Evolutionary conservation across 192 early-diverging fungal genomes (phyloP).

Genomic region (Coemansia sp.): DNA sequence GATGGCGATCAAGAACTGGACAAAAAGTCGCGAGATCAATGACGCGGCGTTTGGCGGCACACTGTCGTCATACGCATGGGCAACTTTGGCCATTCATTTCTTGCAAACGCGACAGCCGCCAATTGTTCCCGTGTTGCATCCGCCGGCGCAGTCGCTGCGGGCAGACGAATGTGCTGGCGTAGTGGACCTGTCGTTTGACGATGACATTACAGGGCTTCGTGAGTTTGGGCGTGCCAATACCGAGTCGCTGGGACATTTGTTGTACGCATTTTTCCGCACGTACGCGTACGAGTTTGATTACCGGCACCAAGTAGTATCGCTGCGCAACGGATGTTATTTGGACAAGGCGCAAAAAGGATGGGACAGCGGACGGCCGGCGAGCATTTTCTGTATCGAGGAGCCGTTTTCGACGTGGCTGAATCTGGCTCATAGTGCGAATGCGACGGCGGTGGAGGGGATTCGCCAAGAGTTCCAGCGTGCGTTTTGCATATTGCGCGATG

Average conservation of each 20-base stretch:
- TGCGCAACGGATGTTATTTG: constrained; percentile 76
- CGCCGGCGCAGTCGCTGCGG: constrained; percentile 25
- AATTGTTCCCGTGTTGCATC: constrained; percentile 84
- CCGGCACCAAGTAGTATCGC: constrained; percentile 72
- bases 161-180: constrained; percentile 15
- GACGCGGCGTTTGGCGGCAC: constrained; percentile 94
- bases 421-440: constrained; percentile 87
- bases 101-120: constrained; percentile 87
- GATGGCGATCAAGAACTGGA: constrained; percentile 95
- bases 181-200: constrained; percentile 74
- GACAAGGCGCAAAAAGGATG: constrained; percentile 85
- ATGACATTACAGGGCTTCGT: constrained; percentile 63
- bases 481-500: constrained; percentile 58
- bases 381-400: constrained; percentile 88
- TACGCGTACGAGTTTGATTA: constrained; percentile 87
- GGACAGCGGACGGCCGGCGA: constrained; percentile 66
- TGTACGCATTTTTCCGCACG: constrained; percentile 83
- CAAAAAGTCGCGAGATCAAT: constrained; percentile 79
- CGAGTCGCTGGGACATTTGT: constrained; percentile 73
- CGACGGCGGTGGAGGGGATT: constrained; percentile 72
- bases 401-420: constrained; percentile 88
- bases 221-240: constrained; percentile 70
- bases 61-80: constrained; percentile 93
- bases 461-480: constrained; percentile 80
- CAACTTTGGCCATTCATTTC: constrained; percentile 89